Evolutionary conservation across 2,329 filamentous ascomycete species (phyloP), one percentile per base, ranked within the genome.

Genomic region (Diaporthe citrichinensis): DNA sequence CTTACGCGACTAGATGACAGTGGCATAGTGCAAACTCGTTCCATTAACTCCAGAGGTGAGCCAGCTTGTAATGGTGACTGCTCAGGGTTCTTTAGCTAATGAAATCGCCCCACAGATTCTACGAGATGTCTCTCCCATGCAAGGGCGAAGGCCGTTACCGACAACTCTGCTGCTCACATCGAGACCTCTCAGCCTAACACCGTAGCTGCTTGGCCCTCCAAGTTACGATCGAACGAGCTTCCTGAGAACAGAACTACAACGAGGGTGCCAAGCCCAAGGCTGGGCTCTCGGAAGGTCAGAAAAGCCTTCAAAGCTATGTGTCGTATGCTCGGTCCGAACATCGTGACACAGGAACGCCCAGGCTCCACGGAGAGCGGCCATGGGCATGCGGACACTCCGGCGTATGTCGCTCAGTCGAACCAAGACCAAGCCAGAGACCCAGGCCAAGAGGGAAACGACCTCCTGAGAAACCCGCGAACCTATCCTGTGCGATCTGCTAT

Each of bases 71-170:
- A n/a, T n/a, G n/a, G n/a, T n/a, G n/a, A n/a, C n/a, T n/a, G n/a
- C n/a, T n/a, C n/a, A n/a, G n/a, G n/a, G n/a, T n/a, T n/a, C n/a
- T n/a, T n/a, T n/a, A n/a, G 7, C 53, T 17, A 17, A 31, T 9
- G 2, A 17, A 31, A 0, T 31, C 5, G 4, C 9, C 5, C 0
- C 9, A 31, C 53, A 31, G 28, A 6, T 9, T 34, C 25, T 17
- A 8, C 17, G 15, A 6, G 12, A 2, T 15, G 2, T 55, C n/a
- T 8, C 2, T 28, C 51, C 51, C 15, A 4, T 12, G n/a, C 3
- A 1, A 2, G 4, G 49, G 49, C 3, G 14, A 25, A 3, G 3
- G 17, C 3, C 3, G 20, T 3, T 7, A 2, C 12, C 2, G 20
- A 17, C 4, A 17, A 31, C 25, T 17, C 23, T 57, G 0, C 4